Base-by-base conservation (phyloP, 331 rosid genomes). In the Malus hybrid region DNA sequence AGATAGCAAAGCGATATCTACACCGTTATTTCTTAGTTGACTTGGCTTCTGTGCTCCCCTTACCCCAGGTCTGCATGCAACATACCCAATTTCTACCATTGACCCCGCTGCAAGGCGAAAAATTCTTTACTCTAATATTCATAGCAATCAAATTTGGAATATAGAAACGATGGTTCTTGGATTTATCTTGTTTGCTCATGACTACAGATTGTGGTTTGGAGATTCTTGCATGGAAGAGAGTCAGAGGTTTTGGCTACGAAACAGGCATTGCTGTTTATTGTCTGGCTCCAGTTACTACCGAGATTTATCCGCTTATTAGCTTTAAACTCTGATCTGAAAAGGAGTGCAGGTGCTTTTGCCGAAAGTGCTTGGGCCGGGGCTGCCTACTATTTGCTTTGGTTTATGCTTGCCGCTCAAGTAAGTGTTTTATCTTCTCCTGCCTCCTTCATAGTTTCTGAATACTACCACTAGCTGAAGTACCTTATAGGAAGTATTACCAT, bases 351-450 rank as follows among this genome's bases (percentile, higher is more conserved):
- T 71, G 90, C 89, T 63, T 90, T 94, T 44, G 87, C 99, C 56
- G 93, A 90, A 76, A 88, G 89, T 82, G 99, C 99, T 56, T 84
- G 91, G 78, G 83, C 88, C 2, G 96, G 96, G 39, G 97, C 96
- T 70, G 86, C 86, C 14, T 90, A 92, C 89, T 92, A 94, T 85
- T 79, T 94, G 88, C 88, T 92, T 26, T 84, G 93, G 88, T 92
- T 85, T 68, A 79, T 94, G 88, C 95, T 94, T 77, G 90, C 94
- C 65, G 89, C 96, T 75, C 97, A 94, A 80, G 99, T 94, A 84
- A 86, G 93, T 76, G 18, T 42, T 53, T 22, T 61, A 44, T 63
- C 68, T 28, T 68, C 39, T 28, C 53, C 6, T 46, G 53, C 53
- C 18, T 46, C 18, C 53, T 46, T 4, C 53, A 13, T 46, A 46